Percentiles rank a stretch among this genome's conserved stretches.
These are phyloP conservation scores for Carex cristatella DNA, from an alignment of 176 grass and related monocot species.

Conservation along the genomic window DNA sequence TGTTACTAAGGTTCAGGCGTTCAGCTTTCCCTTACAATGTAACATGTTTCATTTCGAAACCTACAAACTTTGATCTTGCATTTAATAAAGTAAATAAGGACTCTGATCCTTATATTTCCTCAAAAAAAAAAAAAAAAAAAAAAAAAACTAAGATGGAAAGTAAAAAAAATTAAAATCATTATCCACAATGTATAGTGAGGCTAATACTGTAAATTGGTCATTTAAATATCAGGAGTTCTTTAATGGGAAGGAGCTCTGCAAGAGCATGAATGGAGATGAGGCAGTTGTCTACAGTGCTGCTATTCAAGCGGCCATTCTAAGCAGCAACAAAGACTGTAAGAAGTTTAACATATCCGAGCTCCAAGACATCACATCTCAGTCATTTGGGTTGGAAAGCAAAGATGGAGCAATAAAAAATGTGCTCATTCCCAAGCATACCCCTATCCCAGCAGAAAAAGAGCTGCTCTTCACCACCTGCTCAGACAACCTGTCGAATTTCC, in stretches of 20 bases:
- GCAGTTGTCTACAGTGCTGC: background rate
- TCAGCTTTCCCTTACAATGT: too few species aligned
- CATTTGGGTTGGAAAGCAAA: background rate
- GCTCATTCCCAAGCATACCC: conserved; percentile 9
- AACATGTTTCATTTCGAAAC: too few species aligned
- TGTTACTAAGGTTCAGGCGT: too few species aligned
- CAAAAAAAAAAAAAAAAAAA: too few species aligned
- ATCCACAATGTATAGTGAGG: background rate
- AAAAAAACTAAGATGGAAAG: too few species aligned
- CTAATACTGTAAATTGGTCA: background rate
- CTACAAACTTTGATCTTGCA: too few species aligned
- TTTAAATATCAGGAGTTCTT: background rate
- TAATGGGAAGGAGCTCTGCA: conserved; percentile 1
- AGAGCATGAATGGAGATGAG: conserved; percentile 2
- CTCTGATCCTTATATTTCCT: too few species aligned
- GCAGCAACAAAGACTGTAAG: background rate
- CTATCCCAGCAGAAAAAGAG: background rate
- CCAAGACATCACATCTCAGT: conserved; percentile 3
- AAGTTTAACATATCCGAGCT: background rate
- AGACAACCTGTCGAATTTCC: background rate
- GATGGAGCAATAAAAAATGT: background rate
- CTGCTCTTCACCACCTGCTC: background rate
- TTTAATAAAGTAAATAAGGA: too few species aligned
- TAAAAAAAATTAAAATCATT: too few species aligned
- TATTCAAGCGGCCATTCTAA: background rate